Conservation (phyloP, 306 rosid genomes). For the Vigna angularis region DNA sequence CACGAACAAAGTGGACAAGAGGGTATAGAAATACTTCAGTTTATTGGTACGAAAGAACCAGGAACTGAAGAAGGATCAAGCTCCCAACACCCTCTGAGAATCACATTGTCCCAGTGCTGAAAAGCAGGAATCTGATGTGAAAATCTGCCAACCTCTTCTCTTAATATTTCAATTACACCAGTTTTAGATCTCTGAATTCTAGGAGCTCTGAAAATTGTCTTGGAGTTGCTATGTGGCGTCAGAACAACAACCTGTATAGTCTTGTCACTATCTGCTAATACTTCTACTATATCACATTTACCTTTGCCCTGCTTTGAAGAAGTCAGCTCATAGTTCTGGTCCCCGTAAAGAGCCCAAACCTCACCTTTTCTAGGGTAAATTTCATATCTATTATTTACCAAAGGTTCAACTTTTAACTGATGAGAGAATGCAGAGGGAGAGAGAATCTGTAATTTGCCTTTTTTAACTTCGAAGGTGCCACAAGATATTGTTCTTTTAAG, state of each 20-base stretch:
- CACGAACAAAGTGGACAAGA: neutral
- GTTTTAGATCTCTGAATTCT: conserved; percentile 62
- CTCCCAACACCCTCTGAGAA: conserved; percentile 72
- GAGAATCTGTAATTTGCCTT: conserved; percentile 38
- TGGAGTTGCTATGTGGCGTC: conserved; percentile 35
- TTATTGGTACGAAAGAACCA: conserved; percentile 37
- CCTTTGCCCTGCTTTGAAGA: conserved; percentile 42
- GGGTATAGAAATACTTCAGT: conserved; percentile 34
- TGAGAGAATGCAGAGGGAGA: conserved; percentile 57
- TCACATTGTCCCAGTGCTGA: conserved; percentile 43
- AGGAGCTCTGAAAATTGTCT: conserved; percentile 60
- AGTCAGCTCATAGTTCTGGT: conserved; percentile 43
- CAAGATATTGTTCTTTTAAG: conserved; percentile 48
- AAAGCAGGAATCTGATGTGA: conserved; percentile 71
- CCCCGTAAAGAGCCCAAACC: conserved; percentile 70
- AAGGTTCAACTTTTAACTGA: conserved; percentile 42
- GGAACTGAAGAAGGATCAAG: conserved; percentile 64
- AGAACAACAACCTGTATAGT: conserved; percentile 52
- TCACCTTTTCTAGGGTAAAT: conserved; percentile 73
- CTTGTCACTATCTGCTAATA: conserved; percentile 52
- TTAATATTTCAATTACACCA: conserved; percentile 48
- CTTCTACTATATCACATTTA: conserved; percentile 67
- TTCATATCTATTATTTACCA: conserved; percentile 42
- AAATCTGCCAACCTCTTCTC: conserved; percentile 55
- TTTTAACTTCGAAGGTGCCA: conserved; percentile 55